Percentiles rank a stretch among this genome's conserved stretches.
These are phyloP conservation scores for Cytauxzoon felis DNA, from an alignment of 169 alveolate genomes.

Conservation along the genomic window DNA sequence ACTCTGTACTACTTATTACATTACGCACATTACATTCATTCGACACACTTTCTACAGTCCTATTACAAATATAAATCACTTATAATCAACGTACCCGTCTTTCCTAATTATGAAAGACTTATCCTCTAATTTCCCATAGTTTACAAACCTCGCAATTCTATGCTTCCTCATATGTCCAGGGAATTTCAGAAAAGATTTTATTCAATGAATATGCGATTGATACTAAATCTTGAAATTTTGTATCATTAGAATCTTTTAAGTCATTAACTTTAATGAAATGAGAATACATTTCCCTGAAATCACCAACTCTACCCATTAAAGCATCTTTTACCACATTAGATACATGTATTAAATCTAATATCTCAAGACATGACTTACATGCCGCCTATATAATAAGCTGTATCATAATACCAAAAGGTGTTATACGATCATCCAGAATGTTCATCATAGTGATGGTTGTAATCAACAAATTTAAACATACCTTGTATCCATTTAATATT, in stretches of 20 bases:
- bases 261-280: slow-evolving; percentile 31
- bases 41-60: background rate
- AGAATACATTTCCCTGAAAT: background rate
- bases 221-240: slow-evolving; percentile 20
- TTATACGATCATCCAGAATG: no score
- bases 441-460: no score
- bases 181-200: slow-evolving; percentile 14
- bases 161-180: slow-evolving; percentile 25
- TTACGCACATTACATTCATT: no score
- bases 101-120: slow-evolving; percentile 22
- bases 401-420: no score
- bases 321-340: background rate
- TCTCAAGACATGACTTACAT: slow-evolving; percentile 19
- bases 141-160: background rate
- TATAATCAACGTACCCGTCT: background rate
- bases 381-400: slow-evolving; percentile 16
- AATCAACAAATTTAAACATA: background rate
- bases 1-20: no score
- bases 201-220: slow-evolving; percentile 11
- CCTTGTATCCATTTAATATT: slow-evolving; percentile 20
- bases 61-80: background rate
- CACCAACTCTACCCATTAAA: background rate
- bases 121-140: slow-evolving; percentile 49
- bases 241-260: background rate
- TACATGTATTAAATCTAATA: slow-evolving; percentile 1